phyloP scores from a whole-genome alignment of 352 stramenopile species.

The Phytophthora capsici region DNA sequence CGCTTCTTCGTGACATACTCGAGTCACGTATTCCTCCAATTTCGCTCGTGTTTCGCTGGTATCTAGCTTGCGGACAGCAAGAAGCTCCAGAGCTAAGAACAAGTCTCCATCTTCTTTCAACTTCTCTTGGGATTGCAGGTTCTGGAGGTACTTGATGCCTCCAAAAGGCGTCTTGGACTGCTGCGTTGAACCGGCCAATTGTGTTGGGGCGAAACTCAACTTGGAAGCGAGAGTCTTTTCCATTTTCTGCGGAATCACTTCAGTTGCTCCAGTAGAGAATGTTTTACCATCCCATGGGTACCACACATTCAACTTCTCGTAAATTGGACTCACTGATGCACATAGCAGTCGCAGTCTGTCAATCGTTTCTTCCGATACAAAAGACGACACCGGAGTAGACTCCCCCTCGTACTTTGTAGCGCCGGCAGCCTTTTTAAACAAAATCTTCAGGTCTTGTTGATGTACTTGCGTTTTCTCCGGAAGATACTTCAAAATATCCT shows the following conservation, averaged over 20 bases:
- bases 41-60: conserved; percentile 29
- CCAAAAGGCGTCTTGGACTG: conserved; percentile 49
- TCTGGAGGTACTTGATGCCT: conserved; percentile 59
- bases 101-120: conserved; percentile 50
- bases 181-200: not conserved
- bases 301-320: conserved; percentile 38
- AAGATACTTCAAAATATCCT: conserved; percentile 20
- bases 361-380: conserved; percentile 21
- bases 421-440: conserved; percentile 24
- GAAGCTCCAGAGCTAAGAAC: conserved; percentile 62
- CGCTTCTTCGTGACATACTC: conserved; percentile 4
- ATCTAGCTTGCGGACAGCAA: conserved; percentile 54
- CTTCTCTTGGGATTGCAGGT: conserved; percentile 33
- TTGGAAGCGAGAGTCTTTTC: conserved; percentile 57
- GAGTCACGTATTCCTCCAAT: conserved; percentile 51
- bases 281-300: conserved; percentile 59
- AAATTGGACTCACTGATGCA: conserved; percentile 36
- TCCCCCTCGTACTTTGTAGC: conserved; percentile 7
- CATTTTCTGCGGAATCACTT: conserved; percentile 39
- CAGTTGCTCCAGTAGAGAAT: conserved; percentile 39
- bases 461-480: conserved; percentile 26
- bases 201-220: conserved; percentile 36
- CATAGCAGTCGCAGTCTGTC: conserved; percentile 31
- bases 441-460: conserved; percentile 15
- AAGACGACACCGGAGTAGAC: not conserved